Base-by-base conservation (phyloP, 1,139 yeast species). In the Pneumocystis carinii region DNA sequence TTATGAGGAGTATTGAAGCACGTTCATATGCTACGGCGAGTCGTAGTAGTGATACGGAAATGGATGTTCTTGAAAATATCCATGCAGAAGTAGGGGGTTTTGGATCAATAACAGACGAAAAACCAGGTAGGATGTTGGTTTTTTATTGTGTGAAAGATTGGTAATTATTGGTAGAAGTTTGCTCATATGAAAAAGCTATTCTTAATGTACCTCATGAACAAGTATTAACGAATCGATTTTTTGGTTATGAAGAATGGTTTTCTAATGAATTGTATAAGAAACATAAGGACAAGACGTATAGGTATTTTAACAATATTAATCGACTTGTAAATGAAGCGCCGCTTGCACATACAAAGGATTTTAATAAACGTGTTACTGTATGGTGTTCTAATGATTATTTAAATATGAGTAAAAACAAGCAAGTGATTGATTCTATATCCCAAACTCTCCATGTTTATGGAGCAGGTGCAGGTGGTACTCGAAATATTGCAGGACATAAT, bases 311-410 rank as follows among this genome's bases (percentile, higher is more conserved):
- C 81, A 92, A 92, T 79, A 90, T 92, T 77, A 92, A 92, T 78
- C 85, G 99, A 69, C 81, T 92, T 71, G 97, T 97, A 62, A 79
- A 84, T 67, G 96, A 90, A 72, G 92, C 89, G 72, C 99, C 99
- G 59, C 78, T 77, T 71, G 98, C 98, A 59, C 98, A 92, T 73
- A 83, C 94, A 68, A 80, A 84, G 63, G 69, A 75, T 59, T 90
- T 85, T 71, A 72, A 71, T 62, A 95, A 89, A 70, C 87, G 87
- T 73, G 98, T 92, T 66, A 88, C 96, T 65, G 98, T 92, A 65
- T 92, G 98, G 98, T 92, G 98, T 72, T 90, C 97, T 59, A 92
- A 92, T 74, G 99, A 92, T 75, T 92, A 92, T 75, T 79, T 92
- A 67, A 97, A 97, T 24, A 87, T 94, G 94, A 94, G 97, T 62